Conservation (phyloP, 306 rosid species). For the Castanospermum australe region DNA sequence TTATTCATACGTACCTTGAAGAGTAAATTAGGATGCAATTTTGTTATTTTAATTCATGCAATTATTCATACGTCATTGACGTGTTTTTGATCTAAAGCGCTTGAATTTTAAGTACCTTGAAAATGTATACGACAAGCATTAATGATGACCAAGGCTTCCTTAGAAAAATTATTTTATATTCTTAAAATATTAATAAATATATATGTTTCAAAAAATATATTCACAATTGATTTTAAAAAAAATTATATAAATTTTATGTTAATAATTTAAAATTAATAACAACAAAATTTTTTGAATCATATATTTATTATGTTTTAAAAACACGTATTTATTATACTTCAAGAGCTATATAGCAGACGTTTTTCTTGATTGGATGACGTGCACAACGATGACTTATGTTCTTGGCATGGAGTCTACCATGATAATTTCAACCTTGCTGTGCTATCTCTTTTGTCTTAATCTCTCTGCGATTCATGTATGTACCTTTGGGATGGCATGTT, state of each 20-base stretch:
- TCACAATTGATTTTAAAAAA: no score
- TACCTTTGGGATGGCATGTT: background rate
- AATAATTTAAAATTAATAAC: no score
- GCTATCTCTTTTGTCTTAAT: slow-evolving; percentile 23
- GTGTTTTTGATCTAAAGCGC: background rate
- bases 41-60: no score
- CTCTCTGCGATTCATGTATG: slow-evolving; percentile 39
- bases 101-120: background rate
- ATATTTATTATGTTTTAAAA: no score
- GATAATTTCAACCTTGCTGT: slow-evolving; percentile 54
- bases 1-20: no score
- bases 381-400: slow-evolving; percentile 54
- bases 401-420: slow-evolving; percentile 75
- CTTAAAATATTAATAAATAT: no score
- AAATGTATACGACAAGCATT: slow-evolving; percentile 43
- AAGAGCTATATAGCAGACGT: slow-evolving; percentile 57
- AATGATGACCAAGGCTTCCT: slow-evolving; percentile 59
- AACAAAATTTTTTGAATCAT: no score
- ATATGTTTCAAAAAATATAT: no score
- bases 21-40: no score
- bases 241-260: no score
- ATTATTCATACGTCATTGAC: background rate
- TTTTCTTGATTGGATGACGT: slow-evolving; percentile 56
- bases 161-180: no score
- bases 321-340: no score